Percentiles rank a stretch among this genome's conserved stretches.
These are phyloP conservation scores for Cardiospermum halicacabum DNA, from an alignment of 345 rosid species.

Conservation along the genomic window DNA sequence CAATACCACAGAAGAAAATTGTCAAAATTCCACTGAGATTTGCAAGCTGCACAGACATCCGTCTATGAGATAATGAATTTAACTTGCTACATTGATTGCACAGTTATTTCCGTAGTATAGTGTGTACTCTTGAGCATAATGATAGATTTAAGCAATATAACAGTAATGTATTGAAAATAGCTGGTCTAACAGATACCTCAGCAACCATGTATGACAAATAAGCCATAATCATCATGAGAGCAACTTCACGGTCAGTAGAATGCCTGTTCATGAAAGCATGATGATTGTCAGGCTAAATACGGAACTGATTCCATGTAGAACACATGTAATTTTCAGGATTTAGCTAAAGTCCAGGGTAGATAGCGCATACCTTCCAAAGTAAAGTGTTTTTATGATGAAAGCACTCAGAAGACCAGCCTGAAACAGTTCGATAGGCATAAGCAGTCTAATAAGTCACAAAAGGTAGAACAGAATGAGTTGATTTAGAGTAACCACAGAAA, in stretches of 20 bases:
- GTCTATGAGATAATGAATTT: not conserved
- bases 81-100: not conserved
- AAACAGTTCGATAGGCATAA: slow-evolving; percentile 17
- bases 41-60: slow-evolving; percentile 40
- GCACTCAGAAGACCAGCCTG: slow-evolving; percentile 65
- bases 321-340: not conserved
- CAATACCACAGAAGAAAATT: slow-evolving; percentile 63
- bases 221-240: slow-evolving; percentile 66
- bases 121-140: not conserved
- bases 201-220: slow-evolving; percentile 64
- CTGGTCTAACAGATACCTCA: no score
- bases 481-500: not conserved
- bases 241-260: slow-evolving; percentile 68
- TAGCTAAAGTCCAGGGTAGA: not conserved
- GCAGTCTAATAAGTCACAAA: not conserved
- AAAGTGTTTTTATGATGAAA: slow-evolving; percentile 58
- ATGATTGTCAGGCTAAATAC: not conserved
- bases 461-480: not conserved
- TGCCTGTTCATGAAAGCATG: slow-evolving; percentile 37
- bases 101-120: not conserved
- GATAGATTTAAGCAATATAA: no score
- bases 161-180: no score
- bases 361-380: slow-evolving; percentile 48
- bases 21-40: slow-evolving; percentile 68
- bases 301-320: not conserved